phyloP scores from a whole-genome alignment of 768 basidiomycete species.

The Cyathus striatus region DNA sequence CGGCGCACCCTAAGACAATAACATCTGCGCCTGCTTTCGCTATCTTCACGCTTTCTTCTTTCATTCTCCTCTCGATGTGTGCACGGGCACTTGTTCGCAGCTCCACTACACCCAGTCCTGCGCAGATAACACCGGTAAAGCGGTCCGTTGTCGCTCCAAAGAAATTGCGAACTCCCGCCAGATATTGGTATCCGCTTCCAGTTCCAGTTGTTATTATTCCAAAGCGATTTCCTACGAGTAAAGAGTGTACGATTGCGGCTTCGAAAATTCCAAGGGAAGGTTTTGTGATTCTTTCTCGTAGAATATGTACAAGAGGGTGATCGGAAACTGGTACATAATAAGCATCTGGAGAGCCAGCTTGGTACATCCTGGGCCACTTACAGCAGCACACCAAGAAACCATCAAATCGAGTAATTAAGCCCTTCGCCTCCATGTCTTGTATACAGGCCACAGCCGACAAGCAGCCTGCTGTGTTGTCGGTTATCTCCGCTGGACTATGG shows the following conservation, averaged over 20 bases:
- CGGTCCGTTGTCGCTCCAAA: constrained; percentile 25
- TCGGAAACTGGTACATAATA: constrained; percentile 22
- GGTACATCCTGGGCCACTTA: constrained; percentile 10
- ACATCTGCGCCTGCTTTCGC: constrained; percentile 27
- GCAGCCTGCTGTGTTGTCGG: constrained; percentile 23
- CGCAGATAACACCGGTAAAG: constrained; percentile 28
- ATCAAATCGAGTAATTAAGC: constrained; percentile 22
- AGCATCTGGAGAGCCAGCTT: neutral
- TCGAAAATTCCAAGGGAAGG: constrained; percentile 30
- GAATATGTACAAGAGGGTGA: constrained; percentile 27
- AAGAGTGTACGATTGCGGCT: constrained; percentile 24
- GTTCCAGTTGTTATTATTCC: constrained; percentile 31
- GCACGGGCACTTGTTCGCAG: constrained; percentile 22
- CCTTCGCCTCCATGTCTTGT: constrained; percentile 17
- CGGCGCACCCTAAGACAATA: constrained; percentile 32
- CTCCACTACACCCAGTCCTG: constrained; percentile 27
- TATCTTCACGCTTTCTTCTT: constrained; percentile 21
- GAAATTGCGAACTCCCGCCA: constrained; percentile 26
- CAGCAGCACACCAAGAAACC: constrained; percentile 35
- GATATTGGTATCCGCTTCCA: constrained; percentile 25
- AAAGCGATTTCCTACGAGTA: constrained; percentile 29
- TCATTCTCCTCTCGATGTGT: constrained; percentile 22
- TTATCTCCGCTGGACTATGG: constrained; percentile 25
- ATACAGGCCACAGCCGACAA: constrained; percentile 24
- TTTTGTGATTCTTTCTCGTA: constrained; percentile 25